Conservation (phyloP, 257 asterid species). For the Nicotiana benthamiana region DNA sequence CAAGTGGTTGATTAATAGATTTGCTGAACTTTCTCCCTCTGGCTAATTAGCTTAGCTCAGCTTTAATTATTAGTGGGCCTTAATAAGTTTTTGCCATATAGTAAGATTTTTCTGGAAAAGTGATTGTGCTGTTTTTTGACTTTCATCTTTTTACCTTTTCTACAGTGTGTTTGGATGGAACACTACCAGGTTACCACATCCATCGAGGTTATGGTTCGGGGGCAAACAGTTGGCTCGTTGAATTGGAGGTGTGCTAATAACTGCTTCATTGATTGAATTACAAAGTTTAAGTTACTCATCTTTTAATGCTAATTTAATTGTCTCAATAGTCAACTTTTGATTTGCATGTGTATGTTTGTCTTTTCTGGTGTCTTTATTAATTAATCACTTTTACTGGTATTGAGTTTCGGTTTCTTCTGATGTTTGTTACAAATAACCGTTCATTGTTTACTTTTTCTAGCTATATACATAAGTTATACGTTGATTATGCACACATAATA, state of each 20-base stretch:
- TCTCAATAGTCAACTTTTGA: neutral
- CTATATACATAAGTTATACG: too few relatives aligned
- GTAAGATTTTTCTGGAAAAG: neutral
- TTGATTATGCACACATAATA: too few relatives aligned
- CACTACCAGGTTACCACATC: conserved; percentile 86
- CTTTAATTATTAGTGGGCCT: neutral
- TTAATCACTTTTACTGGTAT: neutral
- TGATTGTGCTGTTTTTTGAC: neutral
- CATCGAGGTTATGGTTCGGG: conserved; percentile 77
- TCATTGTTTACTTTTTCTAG: too few relatives aligned
- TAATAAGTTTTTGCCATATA: neutral
- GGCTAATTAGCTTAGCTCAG: neutral
- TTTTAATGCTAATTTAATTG: neutral
- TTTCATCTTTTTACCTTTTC: conserved; percentile 5
- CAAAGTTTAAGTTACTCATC: neutral
- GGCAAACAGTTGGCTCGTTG: conserved; percentile 86
- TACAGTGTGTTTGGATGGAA: conserved; percentile 93
- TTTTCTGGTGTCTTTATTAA: neutral
- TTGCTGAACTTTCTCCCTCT: neutral
- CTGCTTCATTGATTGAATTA: neutral
- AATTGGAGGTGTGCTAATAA: conserved; percentile 59
- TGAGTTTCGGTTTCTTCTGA: neutral
- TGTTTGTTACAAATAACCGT: neutral
- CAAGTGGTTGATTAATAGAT: conserved; percentile 1
- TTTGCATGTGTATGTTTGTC: neutral